Evolutionary conservation across 1,139 yeast species (phyloP).

Genomic region (Taphrina sp.): DNA sequence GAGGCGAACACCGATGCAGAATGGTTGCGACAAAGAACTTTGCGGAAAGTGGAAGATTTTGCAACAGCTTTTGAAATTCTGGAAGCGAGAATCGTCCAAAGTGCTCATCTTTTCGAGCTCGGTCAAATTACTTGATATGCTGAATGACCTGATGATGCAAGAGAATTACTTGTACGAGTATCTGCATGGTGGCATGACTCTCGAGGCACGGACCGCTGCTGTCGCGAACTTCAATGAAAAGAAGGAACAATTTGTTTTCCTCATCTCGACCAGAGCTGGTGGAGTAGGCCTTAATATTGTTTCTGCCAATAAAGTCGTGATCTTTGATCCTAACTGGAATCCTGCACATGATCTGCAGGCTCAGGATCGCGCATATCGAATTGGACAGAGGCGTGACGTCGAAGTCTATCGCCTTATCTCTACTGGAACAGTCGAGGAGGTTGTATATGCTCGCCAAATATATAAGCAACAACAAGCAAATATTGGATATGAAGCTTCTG

Average conservation of each 20-base stretch:
- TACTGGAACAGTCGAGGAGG: constrained; percentile 92
- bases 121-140: constrained; percentile 85
- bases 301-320: constrained; percentile 83
- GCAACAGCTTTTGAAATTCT: constrained; percentile 40
- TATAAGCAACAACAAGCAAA: constrained; percentile 39
- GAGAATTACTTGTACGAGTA: constrained; percentile 84
- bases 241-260: constrained; percentile 76
- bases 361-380: constrained; percentile 98
- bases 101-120: constrained; percentile 89
- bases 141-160: constrained; percentile 87
- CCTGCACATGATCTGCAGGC: constrained; percentile 99
- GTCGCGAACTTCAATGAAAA: constrained; percentile 88
- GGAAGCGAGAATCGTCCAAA: constrained; percentile 56
- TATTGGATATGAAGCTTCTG: constrained; percentile 36
- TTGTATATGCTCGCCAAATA: constrained; percentile 37
- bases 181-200: constrained; percentile 92
- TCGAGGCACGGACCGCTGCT: constrained; percentile 86
- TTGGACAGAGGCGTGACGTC: constrained; percentile 96
- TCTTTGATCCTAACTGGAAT: constrained; percentile 96
- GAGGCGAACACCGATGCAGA: constrained; percentile 32
- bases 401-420: constrained; percentile 88
- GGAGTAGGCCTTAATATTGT: constrained; percentile 94
- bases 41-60: constrained; percentile 45
- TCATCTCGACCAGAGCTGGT: constrained; percentile 97
- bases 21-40: constrained; percentile 35